These are phyloP conservation scores for Colletotrichum cereale DNA, from an alignment of 2,329 filamentous ascomycete species.

Conservation along the genomic window DNA sequence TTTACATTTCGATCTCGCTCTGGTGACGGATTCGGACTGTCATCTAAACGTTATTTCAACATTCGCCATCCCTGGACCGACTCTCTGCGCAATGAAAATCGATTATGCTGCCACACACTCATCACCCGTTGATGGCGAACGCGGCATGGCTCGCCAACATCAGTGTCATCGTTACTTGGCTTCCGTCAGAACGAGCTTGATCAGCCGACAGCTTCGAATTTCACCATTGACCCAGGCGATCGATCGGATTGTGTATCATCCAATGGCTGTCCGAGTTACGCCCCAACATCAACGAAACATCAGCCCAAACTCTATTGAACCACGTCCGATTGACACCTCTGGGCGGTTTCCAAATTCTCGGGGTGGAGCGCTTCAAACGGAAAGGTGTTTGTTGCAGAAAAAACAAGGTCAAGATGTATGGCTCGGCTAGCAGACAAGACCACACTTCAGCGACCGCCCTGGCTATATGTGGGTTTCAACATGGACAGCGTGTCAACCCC, in stretches of 20 bases:
- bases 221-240: slow-evolving; percentile 6
- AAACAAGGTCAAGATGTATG: background rate
- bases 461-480: background rate
- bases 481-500: background rate
- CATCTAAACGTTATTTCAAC: background rate
- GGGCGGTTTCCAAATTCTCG: background rate
- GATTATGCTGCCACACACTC: background rate
- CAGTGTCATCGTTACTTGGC: slow-evolving; percentile 1
- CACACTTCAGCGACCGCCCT: background rate
- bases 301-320: slow-evolving; percentile 21
- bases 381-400: slow-evolving; percentile 1
- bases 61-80: background rate
- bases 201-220: slow-evolving; percentile 3
- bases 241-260: slow-evolving; percentile 6
- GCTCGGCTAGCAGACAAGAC: slow-evolving; percentile 1
- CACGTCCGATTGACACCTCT: background rate
- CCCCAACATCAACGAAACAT: slow-evolving; percentile 31
- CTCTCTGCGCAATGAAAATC: background rate
- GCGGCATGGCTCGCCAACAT: background rate
- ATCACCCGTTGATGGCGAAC: background rate
- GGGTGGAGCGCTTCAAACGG: slow-evolving; percentile 6
- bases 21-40: background rate
- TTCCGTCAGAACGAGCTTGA: slow-evolving; percentile 15
- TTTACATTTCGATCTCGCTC: background rate
- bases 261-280: slow-evolving; percentile 4